Evolutionary conservation across 1,284 basidiomycete species (phyloP).

Genomic region (Boletus semigastroideus): DNA sequence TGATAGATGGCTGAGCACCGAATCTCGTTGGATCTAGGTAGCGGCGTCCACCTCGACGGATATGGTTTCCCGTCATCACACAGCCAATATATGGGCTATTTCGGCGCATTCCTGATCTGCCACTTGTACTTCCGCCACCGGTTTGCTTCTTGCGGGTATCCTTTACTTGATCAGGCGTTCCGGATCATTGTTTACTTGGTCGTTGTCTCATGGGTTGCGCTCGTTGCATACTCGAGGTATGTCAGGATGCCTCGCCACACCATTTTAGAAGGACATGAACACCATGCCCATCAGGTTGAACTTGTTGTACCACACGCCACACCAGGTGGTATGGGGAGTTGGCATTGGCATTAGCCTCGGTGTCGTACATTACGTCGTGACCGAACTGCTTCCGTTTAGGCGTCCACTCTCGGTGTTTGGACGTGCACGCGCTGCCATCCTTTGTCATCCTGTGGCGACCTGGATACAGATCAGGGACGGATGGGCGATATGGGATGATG

Average conservation of each 20-base stretch:
- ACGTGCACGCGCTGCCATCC: conserved; percentile 44
- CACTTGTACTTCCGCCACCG: conserved; percentile 74
- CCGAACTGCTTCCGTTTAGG: conserved; percentile 59
- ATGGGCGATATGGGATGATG: conserved; percentile 76
- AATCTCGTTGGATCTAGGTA: conserved; percentile 11
- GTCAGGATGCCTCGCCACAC: neutral
- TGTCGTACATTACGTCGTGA: conserved; percentile 52
- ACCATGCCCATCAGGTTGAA: conserved; percentile 47
- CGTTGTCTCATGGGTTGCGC: conserved; percentile 53
- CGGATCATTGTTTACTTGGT: conserved; percentile 48
- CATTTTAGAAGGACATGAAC: neutral
- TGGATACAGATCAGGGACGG: conserved; percentile 79
- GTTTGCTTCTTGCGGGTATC: conserved; percentile 54
- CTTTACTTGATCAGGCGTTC: conserved; percentile 50
- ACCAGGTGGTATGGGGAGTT: conserved; percentile 75
- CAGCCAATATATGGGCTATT: conserved; percentile 89
- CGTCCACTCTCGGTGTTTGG: conserved; percentile 56
- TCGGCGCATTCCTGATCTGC: conserved; percentile 71
- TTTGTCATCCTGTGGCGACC: conserved; percentile 57
- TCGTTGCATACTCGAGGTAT: conserved; percentile 81
- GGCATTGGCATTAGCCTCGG: conserved; percentile 66
- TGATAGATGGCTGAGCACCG: neutral
- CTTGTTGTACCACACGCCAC: conserved; percentile 70
- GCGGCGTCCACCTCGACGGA: conserved; percentile 45
- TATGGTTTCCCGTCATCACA: conserved; percentile 90